Percentiles rank a stretch among this genome's conserved stretches.
Evolutionary conservation across 495 filamentous ascomycete species (phyloP).

Genomic region (Bathelium albidoporum): DNA sequence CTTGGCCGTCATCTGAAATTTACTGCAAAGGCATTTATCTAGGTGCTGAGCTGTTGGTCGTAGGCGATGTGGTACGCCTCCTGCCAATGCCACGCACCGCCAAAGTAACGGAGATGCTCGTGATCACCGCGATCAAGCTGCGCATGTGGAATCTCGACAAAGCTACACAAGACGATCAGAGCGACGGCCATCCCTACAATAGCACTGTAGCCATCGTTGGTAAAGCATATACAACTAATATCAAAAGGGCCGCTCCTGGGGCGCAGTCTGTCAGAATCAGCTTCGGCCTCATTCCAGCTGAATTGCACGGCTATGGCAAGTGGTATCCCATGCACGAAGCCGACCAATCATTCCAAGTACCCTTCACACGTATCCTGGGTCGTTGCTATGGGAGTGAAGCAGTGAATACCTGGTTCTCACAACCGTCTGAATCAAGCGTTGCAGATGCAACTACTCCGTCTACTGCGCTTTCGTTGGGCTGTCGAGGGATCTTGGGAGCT

Average conservation of each 20-base stretch:
- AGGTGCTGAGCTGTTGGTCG: slow-evolving; percentile 43
- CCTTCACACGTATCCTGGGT: slow-evolving; percentile 42
- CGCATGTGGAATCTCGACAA: slow-evolving; percentile 32
- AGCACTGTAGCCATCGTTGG: slow-evolving; percentile 38
- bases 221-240: slow-evolving; percentile 38
- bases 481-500: slow-evolving; percentile 28
- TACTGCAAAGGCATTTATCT: slow-evolving; percentile 46
- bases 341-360: slow-evolving; percentile 33
- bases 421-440: neutral
- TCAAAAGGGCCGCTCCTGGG: slow-evolving; percentile 20
- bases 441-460: neutral
- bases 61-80: slow-evolving; percentile 46
- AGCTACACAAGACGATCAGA: slow-evolving; percentile 37
- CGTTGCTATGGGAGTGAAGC: slow-evolving; percentile 46
- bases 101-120: slow-evolving; percentile 42
- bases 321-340: slow-evolving; percentile 41
- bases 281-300: slow-evolving; percentile 22
- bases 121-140: slow-evolving; percentile 41
- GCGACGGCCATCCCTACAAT: slow-evolving; percentile 36
- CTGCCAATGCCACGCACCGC: slow-evolving; percentile 27
- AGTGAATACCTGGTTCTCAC: slow-evolving; percentile 34
- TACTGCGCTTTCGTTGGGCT: slow-evolving; percentile 25
- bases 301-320: slow-evolving; percentile 34
- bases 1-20: slow-evolving; percentile 44
- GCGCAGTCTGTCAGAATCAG: slow-evolving; percentile 18